Evolutionary conservation across 495 filamentous ascomycete species (phyloP), one percentile per base, ranked within the genome.

Genomic region (Penicillium odoratum): DNA sequence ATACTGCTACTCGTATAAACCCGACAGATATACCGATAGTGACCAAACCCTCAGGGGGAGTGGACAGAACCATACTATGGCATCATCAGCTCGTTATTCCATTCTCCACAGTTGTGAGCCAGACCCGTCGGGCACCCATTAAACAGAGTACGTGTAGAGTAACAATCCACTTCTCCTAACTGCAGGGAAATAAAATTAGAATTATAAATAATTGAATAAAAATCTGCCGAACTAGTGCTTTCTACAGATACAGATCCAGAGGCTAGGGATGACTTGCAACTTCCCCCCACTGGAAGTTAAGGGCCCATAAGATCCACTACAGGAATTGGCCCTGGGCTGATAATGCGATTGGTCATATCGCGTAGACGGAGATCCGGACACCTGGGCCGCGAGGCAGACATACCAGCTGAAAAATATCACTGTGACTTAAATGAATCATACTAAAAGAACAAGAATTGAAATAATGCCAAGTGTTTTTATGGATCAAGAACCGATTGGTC

Each of bases 351-450:
- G 60, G 38, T 13, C 11, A 49, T 25, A 28, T 33, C 25, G 29
- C 48, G 52, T 29, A 50, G 55, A 43, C 60, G 48, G 46, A 44
- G 59, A 53, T 38, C 58, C 54, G 51, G 55, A 65, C 64, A 62
- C 59, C 57, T 65, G 61, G 64, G 55, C 33, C 61, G 36, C 59
- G 55, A 69, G 67, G 64, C 61, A 64, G 58, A 69, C 48, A 53
- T 59, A 25, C 56, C 59, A 69, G 67, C 67, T 69, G 67, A 58
- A 58, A 59, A 43, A 15, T 13, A 21, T 40, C 11, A 33, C n/a
- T 49, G 4, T 36, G 4, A 36, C 6, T 11, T 36, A 3, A 10
- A 33, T 33, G 5, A 36, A 36, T 36, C 8, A 36, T 21, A 21
- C 21, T 21, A 2, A 2, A 21, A 21, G 33, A 36, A 9, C 8